A percentile compares a stretch with the other conserved stretches of the same genome.
Conservation (phyloP, 805 yeast genomes). For the Metschnikowia cerradonensis region DNA sequence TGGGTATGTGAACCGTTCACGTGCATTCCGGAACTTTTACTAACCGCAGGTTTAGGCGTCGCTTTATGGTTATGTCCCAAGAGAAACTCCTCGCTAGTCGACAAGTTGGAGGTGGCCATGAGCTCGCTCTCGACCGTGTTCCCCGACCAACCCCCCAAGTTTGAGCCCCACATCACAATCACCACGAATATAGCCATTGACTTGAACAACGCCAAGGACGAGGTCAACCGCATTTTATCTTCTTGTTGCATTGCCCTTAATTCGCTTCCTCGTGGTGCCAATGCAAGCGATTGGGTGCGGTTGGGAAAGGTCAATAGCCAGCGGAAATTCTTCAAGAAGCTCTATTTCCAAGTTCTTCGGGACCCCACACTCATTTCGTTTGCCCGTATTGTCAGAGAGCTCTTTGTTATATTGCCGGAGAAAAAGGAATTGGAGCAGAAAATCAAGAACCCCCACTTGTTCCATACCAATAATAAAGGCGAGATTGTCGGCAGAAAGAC, state of each 20-base stretch:
- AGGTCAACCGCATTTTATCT: conserved; percentile 55
- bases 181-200: conserved; percentile 55
- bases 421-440: conserved; percentile 35
- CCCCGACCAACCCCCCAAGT: conserved; percentile 58
- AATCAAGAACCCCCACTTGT: conserved; percentile 36
- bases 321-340: conserved; percentile 48
- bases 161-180: conserved; percentile 76
- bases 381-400: conserved; percentile 54
- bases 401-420: conserved; percentile 47
- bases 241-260: conserved; percentile 54
- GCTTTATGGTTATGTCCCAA: conserved; percentile 79
- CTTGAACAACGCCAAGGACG: conserved; percentile 41
- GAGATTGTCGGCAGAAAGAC: conserved; percentile 26
- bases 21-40: not conserved
- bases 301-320: conserved; percentile 46
- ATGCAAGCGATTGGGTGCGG: conserved; percentile 37
- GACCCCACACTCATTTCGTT: conserved; percentile 47
- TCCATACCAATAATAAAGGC: conserved; percentile 31
- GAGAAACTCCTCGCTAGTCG: conserved; percentile 48
- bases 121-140: conserved; percentile 67
- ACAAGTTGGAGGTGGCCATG: conserved; percentile 55
- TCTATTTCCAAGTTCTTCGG: conserved; percentile 45
- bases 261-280: conserved; percentile 31
- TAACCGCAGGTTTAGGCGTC: conserved; percentile 31
- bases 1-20: conserved; percentile 10